Conservation (phyloP, 129 eudicot species). For the Flaveria sonorensis region DNA sequence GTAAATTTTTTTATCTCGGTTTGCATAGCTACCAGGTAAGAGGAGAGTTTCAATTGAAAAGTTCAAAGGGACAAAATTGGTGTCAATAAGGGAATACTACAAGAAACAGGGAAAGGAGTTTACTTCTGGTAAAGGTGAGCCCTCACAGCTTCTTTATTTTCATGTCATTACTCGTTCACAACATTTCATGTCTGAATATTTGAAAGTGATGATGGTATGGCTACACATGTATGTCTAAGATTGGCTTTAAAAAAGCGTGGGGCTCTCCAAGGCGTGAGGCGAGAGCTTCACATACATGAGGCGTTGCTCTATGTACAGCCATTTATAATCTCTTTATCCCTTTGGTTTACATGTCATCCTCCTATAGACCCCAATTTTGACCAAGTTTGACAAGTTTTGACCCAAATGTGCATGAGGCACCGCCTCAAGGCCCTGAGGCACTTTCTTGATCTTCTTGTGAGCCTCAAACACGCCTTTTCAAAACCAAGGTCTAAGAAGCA, state of each 20-base stretch:
- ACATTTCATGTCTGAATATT: background rate
- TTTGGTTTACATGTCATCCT: no score
- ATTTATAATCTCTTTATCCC: no score
- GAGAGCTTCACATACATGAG: no score
- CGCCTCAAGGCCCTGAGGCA: no score
- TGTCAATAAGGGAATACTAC: conserved; percentile 55
- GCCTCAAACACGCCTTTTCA: no score
- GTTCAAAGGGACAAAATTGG: conserved; percentile 37
- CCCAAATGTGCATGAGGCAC: no score
- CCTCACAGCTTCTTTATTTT: conserved; percentile 28
- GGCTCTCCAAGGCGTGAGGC: no score
- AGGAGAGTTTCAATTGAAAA: conserved; percentile 52
- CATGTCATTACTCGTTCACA: conserved; percentile 7
- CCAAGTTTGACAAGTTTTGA: no score
- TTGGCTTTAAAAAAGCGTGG: no score
- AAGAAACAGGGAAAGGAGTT: conserved; percentile 51
- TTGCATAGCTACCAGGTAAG: conserved; percentile 59
- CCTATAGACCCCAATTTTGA: no score
- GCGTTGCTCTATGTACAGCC: no score
- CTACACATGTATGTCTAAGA: background rate
- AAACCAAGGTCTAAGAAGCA: background rate
- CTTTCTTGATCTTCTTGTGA: no score
- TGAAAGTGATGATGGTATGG: background rate
- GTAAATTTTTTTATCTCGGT: background rate
- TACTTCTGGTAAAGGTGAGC: conserved; percentile 49